These are phyloP conservation scores for Nannochloropsis salina DNA, from an alignment of 108 stramenopile species.

Conservation along the genomic window DNA sequence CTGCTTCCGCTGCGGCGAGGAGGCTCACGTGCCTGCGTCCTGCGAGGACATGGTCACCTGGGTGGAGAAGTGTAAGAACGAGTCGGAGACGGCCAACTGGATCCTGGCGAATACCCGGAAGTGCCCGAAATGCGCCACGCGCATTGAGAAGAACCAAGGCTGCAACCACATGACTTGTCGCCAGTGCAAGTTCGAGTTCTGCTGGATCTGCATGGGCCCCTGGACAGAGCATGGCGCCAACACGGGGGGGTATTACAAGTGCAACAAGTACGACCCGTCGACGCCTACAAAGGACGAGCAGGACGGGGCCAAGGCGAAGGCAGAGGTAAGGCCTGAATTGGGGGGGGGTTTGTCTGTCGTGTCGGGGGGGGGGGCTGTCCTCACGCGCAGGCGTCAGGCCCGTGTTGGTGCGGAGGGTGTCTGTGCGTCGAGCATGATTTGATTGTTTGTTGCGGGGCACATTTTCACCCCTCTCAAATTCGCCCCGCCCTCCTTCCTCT, in stretches of 20 bases:
- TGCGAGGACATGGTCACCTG: constrained; percentile 74
- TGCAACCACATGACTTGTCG: constrained; percentile 96
- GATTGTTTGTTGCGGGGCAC: too few species aligned
- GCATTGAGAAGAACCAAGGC: constrained; percentile 99
- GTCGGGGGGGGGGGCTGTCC: not conserved
- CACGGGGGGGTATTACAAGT: constrained; percentile 98
- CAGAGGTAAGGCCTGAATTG: constrained; percentile 24
- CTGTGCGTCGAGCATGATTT: too few species aligned
- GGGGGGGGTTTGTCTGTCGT: not conserved
- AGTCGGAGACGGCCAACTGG: constrained; percentile 97
- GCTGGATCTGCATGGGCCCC: constrained; percentile 97
- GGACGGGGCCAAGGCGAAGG: constrained; percentile 40
- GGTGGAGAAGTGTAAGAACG: constrained; percentile 89
- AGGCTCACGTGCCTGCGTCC: constrained; percentile 80
- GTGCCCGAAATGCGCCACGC: constrained; percentile 90
- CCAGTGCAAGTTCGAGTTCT: constrained; percentile 78
- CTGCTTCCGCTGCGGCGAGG: constrained; percentile 84
- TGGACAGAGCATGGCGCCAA: constrained; percentile 92
- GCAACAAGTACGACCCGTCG: constrained; percentile 61
- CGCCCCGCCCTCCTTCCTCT: not conserved
- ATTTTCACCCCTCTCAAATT: not conserved
- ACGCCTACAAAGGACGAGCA: constrained; percentile 42
- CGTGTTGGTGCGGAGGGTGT: too few species aligned
- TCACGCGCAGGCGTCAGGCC: not conserved
- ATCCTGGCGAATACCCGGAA: constrained; percentile 95